Evolutionary conservation across 108 stramenopile genomes (phyloP), one percentile per base, ranked within the genome.

Genomic region (Nannochloropsis salina): DNA sequence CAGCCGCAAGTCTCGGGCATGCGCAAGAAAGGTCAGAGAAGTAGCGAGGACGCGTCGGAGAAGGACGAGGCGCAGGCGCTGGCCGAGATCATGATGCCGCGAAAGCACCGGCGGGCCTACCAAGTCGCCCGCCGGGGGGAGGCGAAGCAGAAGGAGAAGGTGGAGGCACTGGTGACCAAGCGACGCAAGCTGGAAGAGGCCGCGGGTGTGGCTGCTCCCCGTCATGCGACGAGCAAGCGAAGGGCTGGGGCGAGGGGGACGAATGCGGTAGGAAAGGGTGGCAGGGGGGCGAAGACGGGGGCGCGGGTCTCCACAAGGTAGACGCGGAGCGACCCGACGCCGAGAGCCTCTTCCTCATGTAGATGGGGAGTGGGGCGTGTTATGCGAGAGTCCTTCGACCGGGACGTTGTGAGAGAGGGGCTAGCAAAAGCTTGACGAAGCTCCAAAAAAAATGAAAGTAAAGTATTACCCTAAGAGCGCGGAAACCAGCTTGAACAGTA

Each of bases 101-200:
- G 61, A 15, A 74, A 74, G 61, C 61, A 74, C 61, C 61, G n/a
- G n/a, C 61, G 61, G 61, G 61, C 61, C n/a, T 74, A 74, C 6
- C 61, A 74, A n/a, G 61, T 74, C 20, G 61, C 61, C 8, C 85
- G 47, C 6, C 83, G 61, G 80, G 89, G 85, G 84, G 83, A 83
- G 91, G 88, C 85, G 88, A 85, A 44, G 79, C 44, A 95, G 88
- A 89, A 96, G 44, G 94, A 92, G 0, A 93, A 93, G 86, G 94
- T 95, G 21, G 95, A 96, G n/a, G 88, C 83, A 80, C 88, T 97
- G 41, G 89, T 93, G 83, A 87, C 85, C 61, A 93, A 94, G 44
- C 91, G 97, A 18, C 90, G 92, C 83, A 93, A 94, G 44, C 90
- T 95, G 42, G 94, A 94, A 84, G 86, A 43, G 41, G 85, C 86